Percentiles rank a stretch among this genome's conserved stretches.
Conservation (phyloP, 2,329 filamentous ascomycete species). For the Ascochyta rabiei region DNA sequence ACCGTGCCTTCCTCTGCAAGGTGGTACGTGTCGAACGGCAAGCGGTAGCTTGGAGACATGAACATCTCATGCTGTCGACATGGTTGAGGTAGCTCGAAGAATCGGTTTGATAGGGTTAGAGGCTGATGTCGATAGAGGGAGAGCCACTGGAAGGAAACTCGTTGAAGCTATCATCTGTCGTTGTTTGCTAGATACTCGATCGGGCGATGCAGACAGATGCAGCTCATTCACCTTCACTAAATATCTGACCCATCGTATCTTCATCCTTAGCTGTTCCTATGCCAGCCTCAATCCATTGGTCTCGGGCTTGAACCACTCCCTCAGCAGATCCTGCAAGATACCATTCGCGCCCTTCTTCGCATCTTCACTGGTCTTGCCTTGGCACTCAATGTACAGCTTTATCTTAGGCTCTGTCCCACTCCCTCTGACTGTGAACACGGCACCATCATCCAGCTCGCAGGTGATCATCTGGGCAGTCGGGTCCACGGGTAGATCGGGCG, state of each 20-base stretch:
- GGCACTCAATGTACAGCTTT: slow-evolving; percentile 63
- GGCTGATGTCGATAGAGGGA: not conserved
- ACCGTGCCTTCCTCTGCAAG: not conserved
- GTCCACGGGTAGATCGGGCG: slow-evolving; percentile 63
- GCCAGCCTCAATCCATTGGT: slow-evolving; percentile 44
- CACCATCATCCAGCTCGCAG: slow-evolving; percentile 60
- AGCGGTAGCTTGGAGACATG: not conserved
- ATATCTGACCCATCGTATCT: not conserved
- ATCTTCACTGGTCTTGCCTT: slow-evolving; percentile 48
- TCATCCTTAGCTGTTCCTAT: slow-evolving; percentile 12
- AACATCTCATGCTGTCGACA: not conserved
- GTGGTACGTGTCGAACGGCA: not conserved
- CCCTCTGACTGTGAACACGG: slow-evolving; percentile 65
- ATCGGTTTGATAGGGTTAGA: not conserved
- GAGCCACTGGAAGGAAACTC: not conserved
- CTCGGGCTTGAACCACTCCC: slow-evolving; percentile 57
- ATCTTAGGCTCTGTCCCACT: slow-evolving; percentile 72
- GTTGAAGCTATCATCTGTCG: not conserved
- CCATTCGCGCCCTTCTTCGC: slow-evolving; percentile 54
- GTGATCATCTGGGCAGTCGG: slow-evolving; percentile 68
- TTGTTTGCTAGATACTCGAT: not conserved
- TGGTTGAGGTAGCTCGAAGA: not conserved
- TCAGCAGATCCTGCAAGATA: slow-evolving; percentile 54
- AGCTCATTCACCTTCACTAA: not conserved
- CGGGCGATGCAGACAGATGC: not conserved